Base-by-base conservation (phyloP, 805 yeast genomes). In the Wickerhamomyces strasburgensis region DNA sequence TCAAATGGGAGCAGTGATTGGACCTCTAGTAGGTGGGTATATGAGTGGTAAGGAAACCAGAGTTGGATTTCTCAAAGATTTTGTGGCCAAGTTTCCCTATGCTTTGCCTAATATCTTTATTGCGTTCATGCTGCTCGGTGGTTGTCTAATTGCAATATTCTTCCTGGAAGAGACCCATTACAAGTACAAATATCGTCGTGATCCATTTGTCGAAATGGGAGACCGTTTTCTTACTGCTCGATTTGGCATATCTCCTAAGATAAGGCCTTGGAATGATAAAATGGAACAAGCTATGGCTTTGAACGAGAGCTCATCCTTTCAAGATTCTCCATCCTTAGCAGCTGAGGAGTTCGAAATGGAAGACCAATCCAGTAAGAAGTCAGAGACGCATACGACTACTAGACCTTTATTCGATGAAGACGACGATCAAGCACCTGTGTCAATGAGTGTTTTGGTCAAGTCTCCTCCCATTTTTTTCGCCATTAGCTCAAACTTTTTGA, bases 81-180 rank as follows among this genome's bases (percentile, higher is more conserved):
- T 46, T 16, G 39, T 36, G 6, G 19, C 32, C 18, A 33, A 31
- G n/a, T 36, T 27, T 26, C 50, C 45, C 1, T 46, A 46, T 16
- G 48, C 46, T 4, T 29, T 46, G 5, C 50, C 50, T 7, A 44
- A 46, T 26, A 33, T 46, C 14, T 30, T 34, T 16, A 43, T 42
- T 7, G 42, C 44, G 2, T 18, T 21, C 4, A 27, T 41, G 16
- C 31, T 44, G 3, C 5, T 29, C 5, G 21, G 19, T 31, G 38
- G 43, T 30, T 8, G 34, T 9, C 5, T 37, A 6, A 29, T 44
- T 10, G 44, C 44, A 3, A 25, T 46, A 17, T 42, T 46, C 34
- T 46, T 41, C 35, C 31, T 46, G 25, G 48, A 46, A 31, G 50
- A 43, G 33, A 43, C 50, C 1, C 48, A 46, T 29, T 35, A 35